Conservation (phyloP, 1,139 yeast genomes). For the Lodderomyces parapsilosis region DNA sequence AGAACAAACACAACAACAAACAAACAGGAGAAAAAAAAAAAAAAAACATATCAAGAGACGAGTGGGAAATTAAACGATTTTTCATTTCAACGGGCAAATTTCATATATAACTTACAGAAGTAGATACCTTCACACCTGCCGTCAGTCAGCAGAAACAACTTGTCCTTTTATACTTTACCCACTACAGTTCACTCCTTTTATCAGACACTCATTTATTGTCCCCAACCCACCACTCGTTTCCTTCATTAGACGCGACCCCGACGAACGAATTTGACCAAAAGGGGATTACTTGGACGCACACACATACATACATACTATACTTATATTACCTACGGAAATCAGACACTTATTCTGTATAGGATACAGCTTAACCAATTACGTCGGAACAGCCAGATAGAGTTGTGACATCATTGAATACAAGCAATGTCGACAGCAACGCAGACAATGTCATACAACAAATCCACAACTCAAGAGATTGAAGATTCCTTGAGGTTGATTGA, state of each 20-base stretch:
- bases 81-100: too few relatives aligned
- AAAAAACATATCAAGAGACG: too few relatives aligned
- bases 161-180: neutral
- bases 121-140: too few relatives aligned
- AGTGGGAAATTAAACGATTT: too few relatives aligned
- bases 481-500: slow-evolving; percentile 66
- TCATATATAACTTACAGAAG: too few relatives aligned
- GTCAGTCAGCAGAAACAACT: too few relatives aligned
- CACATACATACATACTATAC: too few relatives aligned
- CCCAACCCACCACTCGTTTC: neutral
- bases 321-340: too few relatives aligned
- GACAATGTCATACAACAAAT: neutral
- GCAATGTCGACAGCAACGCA: neutral
- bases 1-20: neutral
- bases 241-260: neutral
- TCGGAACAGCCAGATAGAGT: too few relatives aligned
- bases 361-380: too few relatives aligned
- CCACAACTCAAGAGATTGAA: slow-evolving; percentile 23
- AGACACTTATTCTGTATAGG: too few relatives aligned
- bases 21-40: neutral
- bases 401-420: neutral
- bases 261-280: neutral
- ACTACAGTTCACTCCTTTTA: neutral
- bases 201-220: neutral
- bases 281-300: too few relatives aligned